Evolutionary conservation across 2,329 filamentous ascomycete genomes (phyloP).

Genomic region (Ophiostoma sp.): DNA sequence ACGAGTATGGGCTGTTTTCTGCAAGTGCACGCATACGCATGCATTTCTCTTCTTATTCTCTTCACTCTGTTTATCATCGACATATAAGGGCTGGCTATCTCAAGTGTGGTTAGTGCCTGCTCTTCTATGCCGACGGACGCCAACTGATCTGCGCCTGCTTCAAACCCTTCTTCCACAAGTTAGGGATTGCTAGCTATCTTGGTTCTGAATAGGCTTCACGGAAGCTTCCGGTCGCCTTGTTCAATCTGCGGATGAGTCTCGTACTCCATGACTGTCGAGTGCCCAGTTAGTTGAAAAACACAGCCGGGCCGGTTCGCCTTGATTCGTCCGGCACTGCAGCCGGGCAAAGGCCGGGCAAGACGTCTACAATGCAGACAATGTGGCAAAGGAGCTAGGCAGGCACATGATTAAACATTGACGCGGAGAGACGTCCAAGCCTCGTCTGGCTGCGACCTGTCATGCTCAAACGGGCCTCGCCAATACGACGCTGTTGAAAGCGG

Average conservation of each 20-base stretch:
- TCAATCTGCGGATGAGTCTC: neutral
- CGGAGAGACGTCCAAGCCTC: constrained; percentile 13
- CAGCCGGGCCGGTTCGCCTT: neutral
- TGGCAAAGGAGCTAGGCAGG: neutral
- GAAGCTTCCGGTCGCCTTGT: neutral
- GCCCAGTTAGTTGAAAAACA: neutral
- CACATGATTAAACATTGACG: constrained; percentile 23
- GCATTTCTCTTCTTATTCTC: neutral
- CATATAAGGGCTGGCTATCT: neutral
- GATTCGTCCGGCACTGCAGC: neutral
- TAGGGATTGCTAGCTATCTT: neutral
- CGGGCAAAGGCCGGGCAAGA: neutral
- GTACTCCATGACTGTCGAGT: neutral
- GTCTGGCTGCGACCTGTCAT: neutral
- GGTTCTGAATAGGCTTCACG: neutral
- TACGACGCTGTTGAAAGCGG: constrained; percentile 13
- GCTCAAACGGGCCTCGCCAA: constrained; percentile 2
- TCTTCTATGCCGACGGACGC: neutral
- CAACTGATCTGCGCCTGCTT: neutral
- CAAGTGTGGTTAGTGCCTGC: neutral
- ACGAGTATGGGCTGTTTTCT: neutral
- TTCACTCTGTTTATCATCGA: neutral
- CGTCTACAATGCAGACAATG: neutral
- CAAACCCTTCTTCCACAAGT: neutral
- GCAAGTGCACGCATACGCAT: neutral